Evolutionary conservation across 257 asterid genomes (phyloP).

Genomic region (Penstemon newberryi): DNA sequence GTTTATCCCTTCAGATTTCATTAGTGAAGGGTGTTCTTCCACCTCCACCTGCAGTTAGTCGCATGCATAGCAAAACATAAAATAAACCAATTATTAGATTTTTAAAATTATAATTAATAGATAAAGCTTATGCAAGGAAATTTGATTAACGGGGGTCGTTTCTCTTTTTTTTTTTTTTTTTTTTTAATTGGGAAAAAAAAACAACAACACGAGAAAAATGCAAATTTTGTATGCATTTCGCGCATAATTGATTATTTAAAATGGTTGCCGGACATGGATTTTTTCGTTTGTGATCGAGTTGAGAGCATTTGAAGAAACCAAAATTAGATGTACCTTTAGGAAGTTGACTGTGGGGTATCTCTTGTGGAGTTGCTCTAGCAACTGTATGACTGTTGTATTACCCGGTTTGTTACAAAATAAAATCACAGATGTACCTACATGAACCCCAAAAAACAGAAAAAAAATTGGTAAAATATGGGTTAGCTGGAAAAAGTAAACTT

Average conservation of each 20-base stretch:
- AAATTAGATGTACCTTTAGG: constrained; percentile 41
- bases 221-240: too few relatives aligned
- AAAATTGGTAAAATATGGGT: neutral
- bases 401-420: constrained; percentile 45
- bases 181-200: too few relatives aligned
- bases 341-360: constrained; percentile 51
- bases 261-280: too few relatives aligned
- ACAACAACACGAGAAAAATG: too few relatives aligned
- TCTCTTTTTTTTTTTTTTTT: too few relatives aligned
- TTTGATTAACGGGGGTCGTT: too few relatives aligned
- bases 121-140: too few relatives aligned
- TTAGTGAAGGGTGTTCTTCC: constrained; percentile 52
- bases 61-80: neutral
- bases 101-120: too few relatives aligned
- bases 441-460: neutral
- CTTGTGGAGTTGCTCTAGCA: constrained; percentile 38
- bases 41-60: constrained; percentile 48
- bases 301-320: too few relatives aligned
- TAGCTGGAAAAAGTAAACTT: too few relatives aligned
- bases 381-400: constrained; percentile 32
- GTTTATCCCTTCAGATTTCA: constrained; percentile 48
- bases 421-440: constrained; percentile 44
- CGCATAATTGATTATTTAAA: too few relatives aligned
- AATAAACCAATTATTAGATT: neutral
- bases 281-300: too few relatives aligned